Conservation (phyloP, 2,329 filamentous ascomycete genomes). For the Penicillium sp. region DNA sequence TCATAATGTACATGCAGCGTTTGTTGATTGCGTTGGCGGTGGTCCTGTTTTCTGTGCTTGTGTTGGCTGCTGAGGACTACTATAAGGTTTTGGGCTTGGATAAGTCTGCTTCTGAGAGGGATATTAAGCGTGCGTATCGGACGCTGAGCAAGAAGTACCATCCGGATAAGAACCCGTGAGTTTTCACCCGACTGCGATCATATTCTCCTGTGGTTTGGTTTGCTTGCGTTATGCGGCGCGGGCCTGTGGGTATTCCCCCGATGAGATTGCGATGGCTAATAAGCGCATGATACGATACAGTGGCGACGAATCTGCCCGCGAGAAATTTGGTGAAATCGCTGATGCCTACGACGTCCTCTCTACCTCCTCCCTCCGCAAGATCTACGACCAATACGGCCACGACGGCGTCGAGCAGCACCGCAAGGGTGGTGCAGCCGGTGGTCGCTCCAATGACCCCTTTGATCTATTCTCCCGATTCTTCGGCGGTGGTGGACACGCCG, state of each 20-base stretch:
- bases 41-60: slow-evolving; percentile 43
- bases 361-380: slow-evolving; percentile 75
- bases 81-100: slow-evolving; percentile 77
- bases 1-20: slow-evolving; percentile 41
- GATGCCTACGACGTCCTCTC: slow-evolving; percentile 94
- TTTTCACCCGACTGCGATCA: slow-evolving; percentile 19
- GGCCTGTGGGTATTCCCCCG: background rate
- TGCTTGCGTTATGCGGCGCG: background rate
- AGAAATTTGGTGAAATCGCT: slow-evolving; percentile 91
- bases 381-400: slow-evolving; percentile 94
- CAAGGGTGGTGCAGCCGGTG: slow-evolving; percentile 65
- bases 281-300: slow-evolving; percentile 47
- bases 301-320: slow-evolving; percentile 74
- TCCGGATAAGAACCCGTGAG: slow-evolving; percentile 96
- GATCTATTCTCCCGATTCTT: slow-evolving; percentile 98
- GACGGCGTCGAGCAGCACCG: slow-evolving; percentile 85
- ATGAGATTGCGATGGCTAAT: background rate
- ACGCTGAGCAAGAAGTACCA: slow-evolving; percentile 93
- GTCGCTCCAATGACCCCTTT: slow-evolving; percentile 77
- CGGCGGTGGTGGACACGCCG: slow-evolving; percentile 84
- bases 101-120: slow-evolving; percentile 76
- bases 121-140: slow-evolving; percentile 93
- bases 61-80: slow-evolving; percentile 50
- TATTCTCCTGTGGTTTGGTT: background rate
- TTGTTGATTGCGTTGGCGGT: slow-evolving; percentile 40